Percentiles rank a stretch among this genome's conserved stretches.
Conservation (phyloP, 2,329 filamentous ascomycete genomes). For the Stenocarpella maydis region DNA sequence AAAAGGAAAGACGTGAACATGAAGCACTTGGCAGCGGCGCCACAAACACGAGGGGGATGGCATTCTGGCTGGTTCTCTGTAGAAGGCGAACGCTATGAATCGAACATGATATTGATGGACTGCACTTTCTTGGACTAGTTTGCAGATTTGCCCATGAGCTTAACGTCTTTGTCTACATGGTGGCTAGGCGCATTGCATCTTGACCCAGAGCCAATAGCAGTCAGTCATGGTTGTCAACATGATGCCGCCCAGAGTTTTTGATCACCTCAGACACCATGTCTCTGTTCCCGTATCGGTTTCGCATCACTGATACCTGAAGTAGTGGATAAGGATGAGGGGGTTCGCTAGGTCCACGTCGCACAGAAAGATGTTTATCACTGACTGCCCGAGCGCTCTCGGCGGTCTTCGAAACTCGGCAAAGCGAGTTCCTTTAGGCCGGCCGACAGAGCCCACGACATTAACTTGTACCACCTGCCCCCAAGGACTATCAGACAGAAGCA, state of each 20-base stretch:
- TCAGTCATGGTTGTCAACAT: background rate
- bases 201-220: background rate
- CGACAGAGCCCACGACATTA: background rate
- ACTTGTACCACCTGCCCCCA: background rate
- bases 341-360: background rate
- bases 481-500: background rate
- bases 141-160: background rate
- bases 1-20: background rate
- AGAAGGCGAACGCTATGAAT: slow-evolving; percentile 10
- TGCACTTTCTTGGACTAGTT: background rate
- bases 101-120: slow-evolving; percentile 7
- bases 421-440: too few relatives aligned
- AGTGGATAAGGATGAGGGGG: background rate
- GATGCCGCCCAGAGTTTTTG: background rate
- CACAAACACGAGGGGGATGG: background rate
- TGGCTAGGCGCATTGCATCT: background rate
- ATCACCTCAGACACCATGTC: background rate
- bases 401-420: background rate
- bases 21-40: background rate
- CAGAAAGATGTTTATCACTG: background rate
- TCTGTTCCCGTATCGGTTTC: too few relatives aligned
- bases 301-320: background rate
- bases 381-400: background rate
- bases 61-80: background rate
- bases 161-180: slow-evolving; percentile 1